These are phyloP conservation scores for Fremontodendron californicum DNA, from an alignment of 345 rosid genomes.

Conservation along the genomic window DNA sequence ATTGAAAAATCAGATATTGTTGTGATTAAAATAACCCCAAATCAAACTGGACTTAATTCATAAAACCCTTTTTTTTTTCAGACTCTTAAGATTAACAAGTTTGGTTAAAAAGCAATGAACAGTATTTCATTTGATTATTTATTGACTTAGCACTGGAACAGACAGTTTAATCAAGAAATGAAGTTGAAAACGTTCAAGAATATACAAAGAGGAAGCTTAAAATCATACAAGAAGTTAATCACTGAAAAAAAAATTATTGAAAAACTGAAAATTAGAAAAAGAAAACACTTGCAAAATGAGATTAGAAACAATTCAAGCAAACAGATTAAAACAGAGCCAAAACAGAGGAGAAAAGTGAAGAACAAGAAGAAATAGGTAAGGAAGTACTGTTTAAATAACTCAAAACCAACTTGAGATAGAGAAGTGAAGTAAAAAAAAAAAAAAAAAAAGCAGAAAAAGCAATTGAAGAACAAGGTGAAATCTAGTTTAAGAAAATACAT, in stretches of 20 bases:
- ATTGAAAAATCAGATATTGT: neutral
- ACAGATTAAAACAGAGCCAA: constrained; percentile 7
- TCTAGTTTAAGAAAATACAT: neutral
- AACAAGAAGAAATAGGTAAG: neutral
- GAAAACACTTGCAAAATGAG: neutral
- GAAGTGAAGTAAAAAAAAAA: neutral
- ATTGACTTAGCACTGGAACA: neutral
- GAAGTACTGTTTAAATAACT: neutral
- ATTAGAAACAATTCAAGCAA: neutral
- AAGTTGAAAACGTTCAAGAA: neutral
- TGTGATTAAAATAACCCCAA: neutral
- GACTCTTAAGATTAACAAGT: neutral
- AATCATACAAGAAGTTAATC: neutral
- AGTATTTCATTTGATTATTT: neutral
- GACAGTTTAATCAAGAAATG: neutral
- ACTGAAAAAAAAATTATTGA: neutral
- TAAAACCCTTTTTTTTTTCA: neutral
- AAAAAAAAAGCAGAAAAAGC: neutral
- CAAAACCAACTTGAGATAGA: neutral
- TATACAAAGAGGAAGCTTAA: neutral
- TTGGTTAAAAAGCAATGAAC: neutral
- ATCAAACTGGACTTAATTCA: neutral
- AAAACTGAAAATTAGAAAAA: neutral
- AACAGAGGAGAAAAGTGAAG: neutral
- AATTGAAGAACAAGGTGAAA: neutral